phyloP scores from a whole-genome alignment of 108 stramenopile genomes.

The Cyclotella cryptica region DNA sequence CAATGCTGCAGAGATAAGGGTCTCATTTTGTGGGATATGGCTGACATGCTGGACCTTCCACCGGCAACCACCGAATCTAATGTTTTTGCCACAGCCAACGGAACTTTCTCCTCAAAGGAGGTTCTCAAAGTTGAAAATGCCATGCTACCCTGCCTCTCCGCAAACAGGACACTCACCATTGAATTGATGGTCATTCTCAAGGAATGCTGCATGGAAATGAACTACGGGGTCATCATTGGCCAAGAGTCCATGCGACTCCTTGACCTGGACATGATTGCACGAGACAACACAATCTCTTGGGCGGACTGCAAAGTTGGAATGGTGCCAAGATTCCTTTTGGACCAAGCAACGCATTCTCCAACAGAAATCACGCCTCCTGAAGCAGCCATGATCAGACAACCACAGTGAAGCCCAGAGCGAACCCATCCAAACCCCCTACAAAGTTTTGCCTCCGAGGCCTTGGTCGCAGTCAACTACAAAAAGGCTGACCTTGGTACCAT shows the following conservation, averaged over 20 bases:
- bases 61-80: not conserved
- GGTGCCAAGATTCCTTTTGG: constrained; percentile 12
- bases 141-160: not conserved
- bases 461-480: not conserved
- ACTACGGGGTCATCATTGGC: constrained; percentile 13
- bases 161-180: not conserved
- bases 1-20: not conserved
- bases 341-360: not conserved
- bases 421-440: not conserved
- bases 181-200: not conserved
- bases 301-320: not conserved
- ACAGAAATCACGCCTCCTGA: not conserved
- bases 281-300: constrained; percentile 21
- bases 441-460: not conserved
- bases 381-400: not conserved
- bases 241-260: constrained; percentile 4
- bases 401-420: too few species aligned
- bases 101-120: not conserved
- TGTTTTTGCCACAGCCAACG: not conserved
- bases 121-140: not conserved
- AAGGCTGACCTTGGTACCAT: not conserved
- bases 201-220: not conserved
- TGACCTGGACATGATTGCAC: not conserved
- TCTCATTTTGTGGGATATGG: not conserved
- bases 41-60: not conserved